phyloP scores from a whole-genome alignment of 2,329 filamentous ascomycete species.

The Claviceps sorghi region DNA sequence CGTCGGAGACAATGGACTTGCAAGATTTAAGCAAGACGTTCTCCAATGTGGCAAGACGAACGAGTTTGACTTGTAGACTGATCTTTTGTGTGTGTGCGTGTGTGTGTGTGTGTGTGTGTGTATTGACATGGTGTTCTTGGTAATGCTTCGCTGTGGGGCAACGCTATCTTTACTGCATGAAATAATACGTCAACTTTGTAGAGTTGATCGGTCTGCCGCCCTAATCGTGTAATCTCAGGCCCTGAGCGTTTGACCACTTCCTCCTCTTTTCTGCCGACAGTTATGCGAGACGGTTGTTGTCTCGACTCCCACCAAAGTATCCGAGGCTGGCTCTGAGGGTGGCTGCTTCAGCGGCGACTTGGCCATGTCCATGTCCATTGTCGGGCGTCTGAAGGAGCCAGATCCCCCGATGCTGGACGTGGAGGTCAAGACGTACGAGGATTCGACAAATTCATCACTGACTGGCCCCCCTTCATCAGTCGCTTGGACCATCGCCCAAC shows the following conservation, averaged over 20 bases:
- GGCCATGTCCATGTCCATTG: neutral
- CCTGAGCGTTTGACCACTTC: neutral
- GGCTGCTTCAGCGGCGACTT: neutral
- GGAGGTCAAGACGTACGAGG: neutral
- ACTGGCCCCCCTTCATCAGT: neutral
- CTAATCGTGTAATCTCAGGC: neutral
- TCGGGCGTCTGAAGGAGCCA: neutral
- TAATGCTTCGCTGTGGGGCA: neutral
- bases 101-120: neutral
- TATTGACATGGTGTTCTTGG: neutral
- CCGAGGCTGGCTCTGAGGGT: neutral
- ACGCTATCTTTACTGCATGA: neutral
- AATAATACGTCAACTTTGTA: neutral
- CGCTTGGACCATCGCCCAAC: conserved; percentile 6
- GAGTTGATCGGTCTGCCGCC: neutral
- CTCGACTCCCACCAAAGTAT: neutral
- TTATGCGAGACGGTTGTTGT: neutral
- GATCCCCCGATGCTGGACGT: neutral
- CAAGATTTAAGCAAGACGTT: neutral
- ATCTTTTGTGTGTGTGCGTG: neutral
- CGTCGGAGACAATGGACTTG: conserved; percentile 9
- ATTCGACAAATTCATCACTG: neutral
- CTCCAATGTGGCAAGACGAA: neutral
- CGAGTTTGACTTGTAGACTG: neutral
- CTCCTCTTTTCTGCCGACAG: neutral